Conservation (phyloP, 371 early-diverging fungal species). For the Vairimorpha apis region DNA sequence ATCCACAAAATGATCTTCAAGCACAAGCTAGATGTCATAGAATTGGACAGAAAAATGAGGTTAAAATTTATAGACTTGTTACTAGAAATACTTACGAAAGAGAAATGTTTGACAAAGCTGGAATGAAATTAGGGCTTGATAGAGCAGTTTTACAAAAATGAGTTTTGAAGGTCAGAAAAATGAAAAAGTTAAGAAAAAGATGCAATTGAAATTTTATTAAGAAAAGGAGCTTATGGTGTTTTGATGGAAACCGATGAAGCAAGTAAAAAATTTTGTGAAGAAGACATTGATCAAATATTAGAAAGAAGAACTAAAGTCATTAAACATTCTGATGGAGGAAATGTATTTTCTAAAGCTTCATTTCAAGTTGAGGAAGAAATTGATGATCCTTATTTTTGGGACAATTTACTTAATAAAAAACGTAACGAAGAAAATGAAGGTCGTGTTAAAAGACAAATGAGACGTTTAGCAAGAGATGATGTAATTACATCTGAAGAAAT, state of each 20-base stretch:
- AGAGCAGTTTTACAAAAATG: conserved; percentile 75
- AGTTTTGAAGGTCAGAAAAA: conserved; percentile 62
- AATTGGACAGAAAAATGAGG: conserved; percentile 84
- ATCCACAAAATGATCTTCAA: conserved; percentile 87
- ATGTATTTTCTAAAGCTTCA: conserved; percentile 82
- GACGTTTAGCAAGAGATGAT: conserved; percentile 59
- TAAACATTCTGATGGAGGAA: conserved; percentile 67
- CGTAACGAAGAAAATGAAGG: conserved; percentile 60
- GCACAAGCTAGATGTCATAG: conserved; percentile 83
- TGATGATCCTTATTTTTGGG: conserved; percentile 92
- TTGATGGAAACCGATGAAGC: conserved; percentile 74
- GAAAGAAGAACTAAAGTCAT: conserved; percentile 78
- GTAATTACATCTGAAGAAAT: conserved; percentile 33
- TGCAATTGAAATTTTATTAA: conserved; percentile 76
- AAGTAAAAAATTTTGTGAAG: conserved; percentile 72
- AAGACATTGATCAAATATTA: conserved; percentile 87
- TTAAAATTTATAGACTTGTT: conserved; percentile 76
- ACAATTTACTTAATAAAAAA: conserved; percentile 71
- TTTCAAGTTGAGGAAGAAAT: conserved; percentile 73
- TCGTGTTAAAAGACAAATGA: conserved; percentile 55
- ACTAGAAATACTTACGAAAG: conserved; percentile 82
- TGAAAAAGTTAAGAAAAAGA: conserved; percentile 65
- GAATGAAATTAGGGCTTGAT: conserved; percentile 81
- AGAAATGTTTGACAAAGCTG: conserved; percentile 87
- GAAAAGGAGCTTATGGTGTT: conserved; percentile 69